These are phyloP conservation scores for Nakaseomyces uthaithaninus DNA, from an alignment of 1,139 yeast genomes.

Conservation along the genomic window DNA sequence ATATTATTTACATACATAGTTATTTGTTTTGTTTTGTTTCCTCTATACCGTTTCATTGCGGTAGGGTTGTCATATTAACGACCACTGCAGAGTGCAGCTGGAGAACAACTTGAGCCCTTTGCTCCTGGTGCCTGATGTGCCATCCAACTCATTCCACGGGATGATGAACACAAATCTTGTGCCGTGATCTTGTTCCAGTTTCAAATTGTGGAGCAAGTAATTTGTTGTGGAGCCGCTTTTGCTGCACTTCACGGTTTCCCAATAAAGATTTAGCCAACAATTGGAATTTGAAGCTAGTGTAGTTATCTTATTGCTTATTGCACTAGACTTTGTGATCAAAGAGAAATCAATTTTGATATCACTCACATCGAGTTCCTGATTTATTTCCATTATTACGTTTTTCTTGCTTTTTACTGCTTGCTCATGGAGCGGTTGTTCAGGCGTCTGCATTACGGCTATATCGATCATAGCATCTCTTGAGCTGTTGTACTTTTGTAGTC, in stretches of 20 bases:
- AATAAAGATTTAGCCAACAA: slow-evolving; percentile 35
- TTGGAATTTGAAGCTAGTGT: slow-evolving; percentile 23
- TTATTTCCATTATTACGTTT: background rate
- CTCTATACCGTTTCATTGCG: too few species aligned
- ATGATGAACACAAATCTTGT: slow-evolving; percentile 19
- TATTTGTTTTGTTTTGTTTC: too few species aligned
- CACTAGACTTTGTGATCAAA: slow-evolving; percentile 10
- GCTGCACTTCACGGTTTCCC: slow-evolving; percentile 27
- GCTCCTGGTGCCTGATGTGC: slow-evolving; percentile 51
- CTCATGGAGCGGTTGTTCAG: background rate
- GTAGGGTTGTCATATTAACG: background rate
- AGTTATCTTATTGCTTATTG: slow-evolving; percentile 16
- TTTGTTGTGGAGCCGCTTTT: slow-evolving; percentile 10
- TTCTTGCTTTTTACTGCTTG: slow-evolving; percentile 1
- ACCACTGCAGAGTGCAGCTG: background rate
- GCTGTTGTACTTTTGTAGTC: slow-evolving; percentile 22
- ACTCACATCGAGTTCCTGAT: slow-evolving; percentile 7
- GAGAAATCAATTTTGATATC: slow-evolving; percentile 25
- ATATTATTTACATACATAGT: too few species aligned
- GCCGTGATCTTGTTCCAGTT: slow-evolving; percentile 18
- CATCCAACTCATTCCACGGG: slow-evolving; percentile 61
- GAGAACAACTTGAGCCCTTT: slow-evolving; percentile 47
- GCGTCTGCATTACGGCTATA: slow-evolving; percentile 13
- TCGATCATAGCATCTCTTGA: slow-evolving; percentile 16
- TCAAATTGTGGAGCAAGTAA: slow-evolving; percentile 11